A percentile compares a stretch with the other conserved stretches of the same genome.
Conservation (phyloP, 2,329 filamentous ascomycete species). For the Claviceps spartinae region DNA sequence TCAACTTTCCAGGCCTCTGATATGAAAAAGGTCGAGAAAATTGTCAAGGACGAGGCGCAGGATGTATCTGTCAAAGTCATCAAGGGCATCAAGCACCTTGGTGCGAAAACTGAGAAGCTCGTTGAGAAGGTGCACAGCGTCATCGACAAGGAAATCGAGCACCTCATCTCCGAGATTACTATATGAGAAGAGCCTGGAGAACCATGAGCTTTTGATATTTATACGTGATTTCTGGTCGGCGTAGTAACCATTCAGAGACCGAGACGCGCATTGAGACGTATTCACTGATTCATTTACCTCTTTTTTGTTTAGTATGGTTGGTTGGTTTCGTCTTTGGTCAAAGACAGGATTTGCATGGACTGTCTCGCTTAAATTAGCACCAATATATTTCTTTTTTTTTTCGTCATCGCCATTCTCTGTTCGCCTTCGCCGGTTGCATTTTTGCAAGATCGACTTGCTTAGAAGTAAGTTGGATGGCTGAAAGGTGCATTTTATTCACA, state of each 20-base stretch:
- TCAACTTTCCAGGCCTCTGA: slow-evolving; percentile 29
- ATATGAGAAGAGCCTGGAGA: slow-evolving; percentile 17
- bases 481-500: not conserved
- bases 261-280: slow-evolving; percentile 8
- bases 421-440: no score
- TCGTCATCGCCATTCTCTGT: not conserved
- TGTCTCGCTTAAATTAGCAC: slow-evolving; percentile 1
- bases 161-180: slow-evolving; percentile 41
- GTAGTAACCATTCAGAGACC: slow-evolving; percentile 14
- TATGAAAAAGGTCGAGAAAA: slow-evolving; percentile 47
- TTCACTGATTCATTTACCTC: not conserved
- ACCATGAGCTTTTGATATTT: not conserved
- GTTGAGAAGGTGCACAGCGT: slow-evolving; percentile 49
- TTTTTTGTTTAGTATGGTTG: slow-evolving; percentile 2
- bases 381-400: slow-evolving; percentile 6
- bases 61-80: slow-evolving; percentile 41
- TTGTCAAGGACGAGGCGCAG: slow-evolving; percentile 47
- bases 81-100: slow-evolving; percentile 37
- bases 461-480: not conserved
- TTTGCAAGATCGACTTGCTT: not conserved
- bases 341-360: not conserved
- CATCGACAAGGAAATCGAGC: slow-evolving; percentile 46
- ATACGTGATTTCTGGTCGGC: not conserved
- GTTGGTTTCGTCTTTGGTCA: slow-evolving; percentile 1
- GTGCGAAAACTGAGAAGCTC: slow-evolving; percentile 46